Evolutionary conservation across 179 eudicot species (phyloP), one percentile per base, ranked within the genome.

Genomic region (Beta lomatogona): DNA sequence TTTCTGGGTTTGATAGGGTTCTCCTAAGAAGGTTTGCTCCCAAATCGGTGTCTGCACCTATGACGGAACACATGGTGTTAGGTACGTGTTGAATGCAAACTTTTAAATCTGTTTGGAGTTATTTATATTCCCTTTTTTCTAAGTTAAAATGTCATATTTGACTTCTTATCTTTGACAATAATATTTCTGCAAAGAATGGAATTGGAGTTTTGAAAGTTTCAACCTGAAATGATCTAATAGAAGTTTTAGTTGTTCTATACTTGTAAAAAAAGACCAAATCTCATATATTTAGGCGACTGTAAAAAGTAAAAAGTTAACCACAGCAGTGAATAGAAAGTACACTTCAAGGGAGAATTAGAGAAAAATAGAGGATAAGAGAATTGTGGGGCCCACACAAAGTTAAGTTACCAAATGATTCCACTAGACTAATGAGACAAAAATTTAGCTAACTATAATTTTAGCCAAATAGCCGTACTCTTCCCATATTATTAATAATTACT

Each of bases 21-120:
- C 82, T 50, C 86, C 90, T 12, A 63, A 83, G 22, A 86, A 80
- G 83, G 79, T 88, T 9, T 88, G 90, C 61, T 88, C 90, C n/a
- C 87, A 76, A 75, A 82, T 88, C 58, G 90, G 90, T 74, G 79
- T 86, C 61, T 88, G 90, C 76, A 75, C 87, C 63, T 88, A 82
- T 72, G 87, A 88, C 78, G 90, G 90, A 16, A 21, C 79, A 13
- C 82, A 80, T 10, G 86, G 82, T 75, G 90, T 88, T 54, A 86
- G 90, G 90, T 88, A 78, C 16, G 86, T 63, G 48, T 64, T 80
- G 0, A 52, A 18, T 73, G 64, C 4, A 16, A 14, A 68, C 21
- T 66, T 72, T n/a, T 71, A n/a, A 5, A 15, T 71, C 70, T 44
- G 48, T 80, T 48, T 18, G 7, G 7, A 50, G 6, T 16, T 67